These are phyloP conservation scores for Fusarium nanum DNA, from an alignment of 2,329 filamentous ascomycete species.

Conservation along the genomic window DNA sequence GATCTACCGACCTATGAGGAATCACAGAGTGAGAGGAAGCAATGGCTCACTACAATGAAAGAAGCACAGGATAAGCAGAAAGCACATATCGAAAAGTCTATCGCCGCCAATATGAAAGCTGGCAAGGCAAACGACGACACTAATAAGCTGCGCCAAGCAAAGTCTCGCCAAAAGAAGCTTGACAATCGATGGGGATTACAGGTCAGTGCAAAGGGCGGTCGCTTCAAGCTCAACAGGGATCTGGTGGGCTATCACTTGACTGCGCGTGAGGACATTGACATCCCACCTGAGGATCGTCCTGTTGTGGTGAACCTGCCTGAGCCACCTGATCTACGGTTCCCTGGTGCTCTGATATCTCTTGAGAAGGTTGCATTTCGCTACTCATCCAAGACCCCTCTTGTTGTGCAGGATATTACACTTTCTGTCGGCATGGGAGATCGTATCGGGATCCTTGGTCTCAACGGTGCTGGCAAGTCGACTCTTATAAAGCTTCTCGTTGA, in stretches of 20 bases:
- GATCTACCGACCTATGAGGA: conserved; percentile 78
- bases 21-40: conserved; percentile 73
- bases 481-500: conserved; percentile 78
- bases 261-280: conserved; percentile 74
- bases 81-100: conserved; percentile 82
- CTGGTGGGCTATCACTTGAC: conserved; percentile 70
- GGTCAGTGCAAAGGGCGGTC: conserved; percentile 75
- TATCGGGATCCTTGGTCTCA: conserved; percentile 80
- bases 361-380: conserved; percentile 78
- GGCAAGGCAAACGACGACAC: conserved; percentile 84
- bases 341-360: conserved; percentile 77
- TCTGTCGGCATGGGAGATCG: conserved; percentile 79
- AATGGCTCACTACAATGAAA: conserved; percentile 78
- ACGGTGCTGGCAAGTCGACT: conserved; percentile 85
- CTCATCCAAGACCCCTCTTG: conserved; percentile 48
- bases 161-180: conserved; percentile 84
- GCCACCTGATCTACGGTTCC: conserved; percentile 77
- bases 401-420: conserved; percentile 73
- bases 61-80: conserved; percentile 85
- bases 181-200: conserved; percentile 84
- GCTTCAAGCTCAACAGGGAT: conserved; percentile 86
- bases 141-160: conserved; percentile 87
- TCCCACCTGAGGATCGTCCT: conserved; percentile 71
- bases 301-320: conserved; percentile 70
- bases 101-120: conserved; percentile 77